Base-by-base conservation (phyloP, 371 early-diverging fungal genomes). In the Actinomucor elegans region DNA sequence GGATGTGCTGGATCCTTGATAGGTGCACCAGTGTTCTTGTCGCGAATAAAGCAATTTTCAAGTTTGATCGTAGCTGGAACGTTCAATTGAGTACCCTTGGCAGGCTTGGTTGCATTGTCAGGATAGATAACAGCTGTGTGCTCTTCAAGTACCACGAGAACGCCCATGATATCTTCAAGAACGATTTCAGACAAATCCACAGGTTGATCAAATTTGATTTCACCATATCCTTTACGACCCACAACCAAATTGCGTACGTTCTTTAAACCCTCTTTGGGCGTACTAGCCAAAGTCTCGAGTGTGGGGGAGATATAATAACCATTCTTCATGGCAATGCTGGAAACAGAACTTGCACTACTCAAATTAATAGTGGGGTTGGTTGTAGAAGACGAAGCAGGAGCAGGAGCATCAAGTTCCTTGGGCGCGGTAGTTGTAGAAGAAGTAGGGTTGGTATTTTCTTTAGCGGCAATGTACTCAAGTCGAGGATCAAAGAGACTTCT, bases 51-150 rank as follows among this genome's bases (percentile, higher is more conserved):
- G 68, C 96, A 97, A 7, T 77, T 62, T 12, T 87, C 80, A 34
- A 98, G 77, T 11, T 80, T 77, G 27, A 96, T 83, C n/a, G 71
- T 69, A 0, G 97, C 96, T 5, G 88, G 88, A 0, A 91, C 92
- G 64, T 98, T 98, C 34, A 98, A 69, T 11, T 93, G 94, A 53
- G 80, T 64, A 4, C 98, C 98, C 20, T 81, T 78, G 3, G 91
- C 82, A 23, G 91, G 91, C 68, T 94, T 94, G 41, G 48, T 48
- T 23, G 66, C 63, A 33, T 92, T 87, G 38, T 88, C 86, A 3
- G 94, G 93, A 58, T 96, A 97, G 4, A 97, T 92, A 1, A 80
- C 85, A 65, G 86, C 81, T 29, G 71, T 73, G 48, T 85, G 86
- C 29, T 76, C 80, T 18, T 66, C 76, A 45, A 98, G 83, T 5